Evolutionary conservation across 129 eudicot species (phyloP), one percentile per base, ranked within the genome.

Genomic region (Ambrosia artemisiifolia): DNA sequence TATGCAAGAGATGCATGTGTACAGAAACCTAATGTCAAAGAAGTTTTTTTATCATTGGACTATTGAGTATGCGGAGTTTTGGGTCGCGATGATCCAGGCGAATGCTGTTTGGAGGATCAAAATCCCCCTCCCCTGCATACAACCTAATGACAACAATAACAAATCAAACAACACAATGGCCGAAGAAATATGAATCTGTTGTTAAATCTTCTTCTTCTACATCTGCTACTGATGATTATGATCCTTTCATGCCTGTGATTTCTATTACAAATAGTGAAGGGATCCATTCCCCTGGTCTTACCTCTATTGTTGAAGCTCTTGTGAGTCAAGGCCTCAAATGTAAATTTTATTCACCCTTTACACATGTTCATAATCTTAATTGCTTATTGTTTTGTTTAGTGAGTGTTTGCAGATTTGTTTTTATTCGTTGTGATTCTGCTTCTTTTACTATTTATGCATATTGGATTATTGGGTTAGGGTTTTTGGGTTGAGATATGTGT

Each of bases 251-350:
- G 79, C 97, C 99, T 7, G 75, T 88, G 24, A 74, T 95, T 43
- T 78, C 88, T 84, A 95, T 95, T 10, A 95, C 99, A 0, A 95
- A 82, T 46, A 85, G 89, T 35, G 96, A 95, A 47, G 97, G 99
- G 62, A 79, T 88, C 78, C 90, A 86, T 40, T 95, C 97, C 1
- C 94, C 87, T 42, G 99, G 99, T 18, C 82, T 95, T 6, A 79
- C 65, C 7, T 72, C 6, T 67, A 85, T 95, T 54, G 91, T 91
- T 18, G 82, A 86, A n/a, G 96, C 90, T 67, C 87, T 95, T 49
- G 99, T 85, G 40, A 30, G 48, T 63, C 46, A 83, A 75, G 97
- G 90, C 97, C 99, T 61, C 96, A 91, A 81, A 62, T 87, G 99
- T 95, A n/a, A 74, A 75, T 34, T 47, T 46, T 20, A 32, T 19